Percentiles rank a stretch among this genome's conserved stretches.
Conservation (phyloP, 176 grass and related monocot species). For the Triticum timopheevii region DNA sequence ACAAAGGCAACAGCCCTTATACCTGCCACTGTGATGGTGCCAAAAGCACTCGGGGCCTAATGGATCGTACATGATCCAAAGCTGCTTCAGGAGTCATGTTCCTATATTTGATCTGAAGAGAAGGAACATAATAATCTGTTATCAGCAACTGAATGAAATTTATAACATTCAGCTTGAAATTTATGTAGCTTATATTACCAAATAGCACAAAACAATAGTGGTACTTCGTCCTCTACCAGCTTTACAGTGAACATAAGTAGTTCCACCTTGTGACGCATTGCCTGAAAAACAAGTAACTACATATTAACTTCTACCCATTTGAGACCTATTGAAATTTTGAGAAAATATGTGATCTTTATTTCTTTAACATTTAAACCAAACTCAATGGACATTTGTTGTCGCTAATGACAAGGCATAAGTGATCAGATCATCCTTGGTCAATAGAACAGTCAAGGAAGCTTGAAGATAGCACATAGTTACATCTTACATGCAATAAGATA, state of each 20-base stretch:
- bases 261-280: conserved; percentile 57
- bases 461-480: not conserved
- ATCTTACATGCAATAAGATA: not conserved
- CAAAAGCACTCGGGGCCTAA: conserved; percentile 85
- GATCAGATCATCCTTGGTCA: not conserved
- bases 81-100: conserved; percentile 79
- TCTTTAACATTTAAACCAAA: conserved; percentile 11
- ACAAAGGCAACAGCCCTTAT: conserved; percentile 16
- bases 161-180: not conserved
- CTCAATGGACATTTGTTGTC: not conserved
- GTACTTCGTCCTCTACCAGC: conserved; percentile 97
- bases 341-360: not conserved
- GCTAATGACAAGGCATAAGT: not conserved
- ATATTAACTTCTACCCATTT: not conserved
- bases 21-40: conserved; percentile 89
- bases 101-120: conserved; percentile 75
- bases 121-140: conserved; percentile 10
- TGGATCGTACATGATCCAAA: conserved; percentile 80
- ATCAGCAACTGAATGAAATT: conserved; percentile 9
- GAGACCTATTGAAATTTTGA: not conserved
- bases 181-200: conserved; percentile 54
- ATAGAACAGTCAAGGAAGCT: not conserved
- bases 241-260: conserved; percentile 98
- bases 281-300: conserved; percentile 38
- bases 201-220: conserved; percentile 96